A percentile compares a stretch with the other conserved stretches of the same genome.
Evolutionary conservation across 2,329 filamentous ascomycete species (phyloP).

Genomic region (Rutstroemia sp.): DNA sequence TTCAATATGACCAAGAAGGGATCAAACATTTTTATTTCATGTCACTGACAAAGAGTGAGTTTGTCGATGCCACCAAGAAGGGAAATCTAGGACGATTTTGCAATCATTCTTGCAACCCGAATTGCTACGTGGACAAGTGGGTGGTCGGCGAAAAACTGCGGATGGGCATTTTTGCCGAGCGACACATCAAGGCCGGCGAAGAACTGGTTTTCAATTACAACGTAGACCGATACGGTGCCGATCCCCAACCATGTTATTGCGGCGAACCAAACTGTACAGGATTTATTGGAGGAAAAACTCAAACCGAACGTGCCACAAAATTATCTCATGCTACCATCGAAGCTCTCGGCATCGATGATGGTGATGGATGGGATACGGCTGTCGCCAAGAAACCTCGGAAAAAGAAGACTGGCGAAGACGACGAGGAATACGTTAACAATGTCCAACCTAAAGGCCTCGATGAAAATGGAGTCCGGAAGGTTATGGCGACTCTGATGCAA

Average conservation of each 20-base stretch:
- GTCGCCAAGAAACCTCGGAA: constrained; percentile 86
- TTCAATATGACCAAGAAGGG: constrained; percentile 88
- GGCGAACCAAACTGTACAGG: constrained; percentile 90
- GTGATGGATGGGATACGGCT: constrained; percentile 83
- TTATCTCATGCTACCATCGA: constrained; percentile 84
- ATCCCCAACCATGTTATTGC: constrained; percentile 96
- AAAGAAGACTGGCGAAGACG: constrained; percentile 86
- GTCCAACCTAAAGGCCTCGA: constrained; percentile 72
- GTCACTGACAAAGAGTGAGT: constrained; percentile 93
- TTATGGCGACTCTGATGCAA: constrained; percentile 94
- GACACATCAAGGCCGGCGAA: constrained; percentile 77
- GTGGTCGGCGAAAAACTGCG: constrained; percentile 94
- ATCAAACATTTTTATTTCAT: constrained; percentile 99
- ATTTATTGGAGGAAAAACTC: constrained; percentile 95
- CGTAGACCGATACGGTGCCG: constrained; percentile 93
- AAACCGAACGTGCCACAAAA: constrained; percentile 92
- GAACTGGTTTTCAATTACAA: constrained; percentile 99
- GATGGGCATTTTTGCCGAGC: constrained; percentile 96
- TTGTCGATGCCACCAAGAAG: constrained; percentile 94
- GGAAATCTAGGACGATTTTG: constrained; percentile 95
- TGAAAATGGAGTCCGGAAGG: constrained; percentile 79
- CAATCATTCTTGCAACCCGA: constrained; percentile 98
- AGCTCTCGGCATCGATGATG: constrained; percentile 89
- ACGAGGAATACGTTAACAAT: constrained; percentile 92
- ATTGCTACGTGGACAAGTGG: constrained; percentile 99